These are phyloP conservation scores for Ziziphus jujuba DNA, from an alignment of 306 rosid genomes.

Conservation along the genomic window DNA sequence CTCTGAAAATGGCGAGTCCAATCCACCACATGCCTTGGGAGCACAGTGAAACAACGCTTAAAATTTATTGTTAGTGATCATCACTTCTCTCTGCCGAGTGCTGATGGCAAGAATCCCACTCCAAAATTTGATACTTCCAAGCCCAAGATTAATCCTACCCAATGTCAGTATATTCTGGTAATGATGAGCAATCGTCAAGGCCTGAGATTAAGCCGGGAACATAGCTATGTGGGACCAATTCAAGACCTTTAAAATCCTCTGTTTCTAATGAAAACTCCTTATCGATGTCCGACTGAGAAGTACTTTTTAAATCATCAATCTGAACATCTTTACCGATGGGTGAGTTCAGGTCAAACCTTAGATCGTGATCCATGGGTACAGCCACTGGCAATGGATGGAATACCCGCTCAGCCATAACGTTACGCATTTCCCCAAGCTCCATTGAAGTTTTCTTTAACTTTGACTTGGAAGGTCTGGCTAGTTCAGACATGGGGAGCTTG, in stretches of 20 bases:
- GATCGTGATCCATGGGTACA: constrained; percentile 31
- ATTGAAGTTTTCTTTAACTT: constrained; percentile 50
- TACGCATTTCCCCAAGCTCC: constrained; percentile 53
- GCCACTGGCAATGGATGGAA: constrained; percentile 34
- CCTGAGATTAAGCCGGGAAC: constrained; percentile 50
- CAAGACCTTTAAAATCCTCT: constrained; percentile 41
- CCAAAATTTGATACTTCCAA: constrained; percentile 19
- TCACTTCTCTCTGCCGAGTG: no score
- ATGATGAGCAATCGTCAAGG: constrained; percentile 57
- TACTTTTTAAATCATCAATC: constrained; percentile 26
- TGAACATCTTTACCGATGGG: constrained; percentile 32
- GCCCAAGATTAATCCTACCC: constrained; percentile 39
- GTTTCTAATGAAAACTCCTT: constrained; percentile 35
- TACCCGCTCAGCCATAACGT: constrained; percentile 37
- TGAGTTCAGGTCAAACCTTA: constrained; percentile 36
- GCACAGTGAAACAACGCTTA: constrained; percentile 13
- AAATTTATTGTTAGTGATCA: constrained; percentile 17
- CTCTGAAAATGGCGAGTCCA: constrained; percentile 11
- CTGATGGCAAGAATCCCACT: constrained; percentile 7
- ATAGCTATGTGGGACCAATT: constrained; percentile 44
- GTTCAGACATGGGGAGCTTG: constrained; percentile 50
- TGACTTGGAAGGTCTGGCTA: constrained; percentile 59
- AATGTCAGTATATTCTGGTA: constrained; percentile 57
- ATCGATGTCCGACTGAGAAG: constrained; percentile 27
- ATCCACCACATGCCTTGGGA: constrained; percentile 18